Base-by-base conservation (phyloP, 176 grass and related monocot species). In the Aegilops tauschii region DNA sequence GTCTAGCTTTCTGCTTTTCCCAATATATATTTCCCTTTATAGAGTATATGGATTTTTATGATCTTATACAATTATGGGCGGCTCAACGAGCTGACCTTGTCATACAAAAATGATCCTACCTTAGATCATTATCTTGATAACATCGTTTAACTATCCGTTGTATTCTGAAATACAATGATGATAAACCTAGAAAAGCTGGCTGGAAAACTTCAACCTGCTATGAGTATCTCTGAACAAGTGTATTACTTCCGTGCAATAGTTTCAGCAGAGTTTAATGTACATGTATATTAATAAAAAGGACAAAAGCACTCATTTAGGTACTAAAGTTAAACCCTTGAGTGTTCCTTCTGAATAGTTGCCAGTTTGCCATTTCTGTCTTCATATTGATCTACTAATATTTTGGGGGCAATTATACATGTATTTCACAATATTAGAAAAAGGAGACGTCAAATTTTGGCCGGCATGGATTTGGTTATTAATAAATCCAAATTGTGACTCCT, bases 371-470 rank as follows among this genome's bases (percentile, higher is more conserved):
- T 34, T 10, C 47, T 58, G 25, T 76, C 73, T 76, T 31, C 69
- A 81, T 50, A 20, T 80, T 20, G 42, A 23, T 68, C 49, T 52
- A 68, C 25, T 10, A 69, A 30, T 65, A 29, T 39, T 65, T 45
- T 45, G 40, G 21, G 61, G n/a, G 12, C 71, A 44, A 20, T 45
- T 67, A 65, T 10, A 21, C 62, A 67, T 61, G 4, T 37, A 61
- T 65, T 80, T 64, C n/a, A 18, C 78, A 81, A n/a, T 34, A 50
- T 32, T 81, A 50, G 40, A 50, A 45, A 44, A 65, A 81, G 36
- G n/a, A 32, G 23, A 21, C 9, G 21, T 45, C 29, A 68, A 68
- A 44, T 66, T 65, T 49, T 5, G 61, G 18, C 49, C 42, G 32
- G 50, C 79, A 63, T 68, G 42, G 68, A 14, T 67, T 81, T 68